phyloP scores from a whole-genome alignment of 129 eudicot genomes.

The Centella asiatica region DNA sequence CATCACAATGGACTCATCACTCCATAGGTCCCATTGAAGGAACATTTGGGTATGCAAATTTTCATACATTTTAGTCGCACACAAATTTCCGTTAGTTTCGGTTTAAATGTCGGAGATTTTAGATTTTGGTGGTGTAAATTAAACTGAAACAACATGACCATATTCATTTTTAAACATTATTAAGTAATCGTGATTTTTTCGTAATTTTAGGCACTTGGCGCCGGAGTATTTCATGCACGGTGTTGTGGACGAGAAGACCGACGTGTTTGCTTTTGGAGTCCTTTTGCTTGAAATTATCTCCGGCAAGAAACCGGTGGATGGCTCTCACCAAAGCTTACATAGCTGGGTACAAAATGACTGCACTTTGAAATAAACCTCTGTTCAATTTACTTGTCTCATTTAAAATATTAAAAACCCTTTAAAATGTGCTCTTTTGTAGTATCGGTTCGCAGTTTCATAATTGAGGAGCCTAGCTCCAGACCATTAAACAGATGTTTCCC shows the following conservation, averaged over 20 bases:
- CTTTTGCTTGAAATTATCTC: slow-evolving; percentile 76
- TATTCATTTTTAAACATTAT: not conserved
- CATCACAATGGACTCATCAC: slow-evolving; percentile 97
- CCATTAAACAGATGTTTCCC: not conserved
- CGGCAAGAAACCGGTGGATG: slow-evolving; percentile 83
- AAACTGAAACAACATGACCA: too few species aligned
- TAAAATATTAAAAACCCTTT: not conserved
- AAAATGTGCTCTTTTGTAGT: too few species aligned
- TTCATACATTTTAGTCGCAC: not conserved
- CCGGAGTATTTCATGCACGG: slow-evolving; percentile 99
- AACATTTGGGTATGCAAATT: slow-evolving; percentile 70
- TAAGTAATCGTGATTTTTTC: not conserved
- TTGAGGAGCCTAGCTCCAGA: not conserved
- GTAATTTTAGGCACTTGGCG: slow-evolving; percentile 66
- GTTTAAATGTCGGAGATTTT: too few species aligned
- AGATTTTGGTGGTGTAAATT: too few species aligned
- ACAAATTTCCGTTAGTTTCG: too few species aligned
- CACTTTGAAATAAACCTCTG: not conserved
- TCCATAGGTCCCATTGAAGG: slow-evolving; percentile 96
- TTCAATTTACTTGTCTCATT: not conserved
- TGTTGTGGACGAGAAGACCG: slow-evolving; percentile 93
- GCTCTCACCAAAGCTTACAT: slow-evolving; percentile 84
- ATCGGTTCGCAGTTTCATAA: not conserved
- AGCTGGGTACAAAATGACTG: slow-evolving; percentile 54
- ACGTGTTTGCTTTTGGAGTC: slow-evolving; percentile 93